These are phyloP conservation scores for Anisodus acutangulus DNA, from an alignment of 257 asterid genomes.

Conservation along the genomic window DNA sequence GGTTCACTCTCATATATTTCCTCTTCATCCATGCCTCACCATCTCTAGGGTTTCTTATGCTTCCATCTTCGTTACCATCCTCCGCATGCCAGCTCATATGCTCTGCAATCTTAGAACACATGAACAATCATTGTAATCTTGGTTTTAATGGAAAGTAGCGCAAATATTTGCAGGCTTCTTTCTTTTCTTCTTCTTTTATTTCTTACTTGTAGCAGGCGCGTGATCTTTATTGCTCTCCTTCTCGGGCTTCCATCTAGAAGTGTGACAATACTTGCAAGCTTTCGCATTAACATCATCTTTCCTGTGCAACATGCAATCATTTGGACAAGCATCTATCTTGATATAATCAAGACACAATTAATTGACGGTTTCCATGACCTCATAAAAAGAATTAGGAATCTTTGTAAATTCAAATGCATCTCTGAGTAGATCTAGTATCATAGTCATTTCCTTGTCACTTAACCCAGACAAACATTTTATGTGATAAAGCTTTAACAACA, in stretches of 20 bases:
- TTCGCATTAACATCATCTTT: neutral
- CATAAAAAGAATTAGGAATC: neutral
- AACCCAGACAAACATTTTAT: no score
- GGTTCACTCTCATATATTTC: neutral
- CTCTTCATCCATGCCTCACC: neutral
- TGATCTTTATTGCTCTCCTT: neutral
- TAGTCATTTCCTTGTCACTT: no score
- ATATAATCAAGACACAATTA: neutral
- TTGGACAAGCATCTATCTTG: slow-evolving; percentile 4
- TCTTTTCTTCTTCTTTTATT: neutral
- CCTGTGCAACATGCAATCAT: neutral
- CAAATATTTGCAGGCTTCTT: neutral
- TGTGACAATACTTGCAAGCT: neutral
- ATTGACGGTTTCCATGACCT: neutral
- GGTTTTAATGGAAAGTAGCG: slow-evolving; percentile 7
- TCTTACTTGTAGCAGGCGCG: neutral
- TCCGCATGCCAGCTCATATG: slow-evolving; percentile 13
- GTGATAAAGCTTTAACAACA: no score
- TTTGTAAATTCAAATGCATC: no score
- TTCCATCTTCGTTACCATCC: neutral
- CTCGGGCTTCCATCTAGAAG: neutral
- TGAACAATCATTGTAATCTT: slow-evolving; percentile 17
- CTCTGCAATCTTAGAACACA: neutral
- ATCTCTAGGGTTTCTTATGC: neutral
- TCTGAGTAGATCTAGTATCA: no score